phyloP scores from a whole-genome alignment of 495 filamentous ascomycete species.

The Aspergillus haitiensis region DNA sequence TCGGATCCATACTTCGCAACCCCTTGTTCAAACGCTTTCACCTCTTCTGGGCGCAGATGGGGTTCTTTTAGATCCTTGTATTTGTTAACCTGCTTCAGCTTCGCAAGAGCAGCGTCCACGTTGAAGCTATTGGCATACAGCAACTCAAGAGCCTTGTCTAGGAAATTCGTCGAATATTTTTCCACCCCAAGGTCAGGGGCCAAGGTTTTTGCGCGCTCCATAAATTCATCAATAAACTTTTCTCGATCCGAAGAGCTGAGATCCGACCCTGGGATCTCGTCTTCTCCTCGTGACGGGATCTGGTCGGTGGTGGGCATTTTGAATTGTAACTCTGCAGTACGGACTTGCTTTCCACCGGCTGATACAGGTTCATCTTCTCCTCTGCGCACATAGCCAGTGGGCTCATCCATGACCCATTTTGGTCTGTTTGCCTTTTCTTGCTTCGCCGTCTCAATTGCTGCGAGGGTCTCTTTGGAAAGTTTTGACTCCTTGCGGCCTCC shows the following conservation, averaged over 20 bases:
- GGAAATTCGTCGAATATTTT: constrained; percentile 75
- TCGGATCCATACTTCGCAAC: constrained; percentile 92
- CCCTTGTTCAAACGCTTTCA: constrained; percentile 89
- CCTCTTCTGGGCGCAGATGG: constrained; percentile 70
- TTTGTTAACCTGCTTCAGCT: constrained; percentile 63
- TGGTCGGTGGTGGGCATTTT: constrained; percentile 53
- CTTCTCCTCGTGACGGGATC: constrained; percentile 47
- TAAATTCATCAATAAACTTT: constrained; percentile 68
- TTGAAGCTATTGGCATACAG: constrained; percentile 73
- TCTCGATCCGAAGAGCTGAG: constrained; percentile 47
- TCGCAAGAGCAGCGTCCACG: constrained; percentile 67
- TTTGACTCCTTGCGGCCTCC: constrained; percentile 70
- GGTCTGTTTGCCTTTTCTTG: constrained; percentile 75
- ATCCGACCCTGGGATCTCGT: constrained; percentile 44
- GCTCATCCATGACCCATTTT: constrained; percentile 91
- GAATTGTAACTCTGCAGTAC: constrained; percentile 55
- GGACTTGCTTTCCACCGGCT: constrained; percentile 50
- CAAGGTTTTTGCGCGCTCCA: constrained; percentile 62
- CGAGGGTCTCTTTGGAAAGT: constrained; percentile 72
- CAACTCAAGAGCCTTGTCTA: constrained; percentile 79
- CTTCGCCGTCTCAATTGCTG: constrained; percentile 78
- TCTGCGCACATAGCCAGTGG: constrained; percentile 76
- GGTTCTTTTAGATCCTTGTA: constrained; percentile 84
- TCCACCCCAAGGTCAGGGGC: constrained; percentile 64
- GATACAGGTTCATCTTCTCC: constrained; percentile 68